Evolutionary conservation across 345 rosid genomes (phyloP), one percentile per base, ranked within the genome.

Genomic region (Pugionium cornutum): DNA sequence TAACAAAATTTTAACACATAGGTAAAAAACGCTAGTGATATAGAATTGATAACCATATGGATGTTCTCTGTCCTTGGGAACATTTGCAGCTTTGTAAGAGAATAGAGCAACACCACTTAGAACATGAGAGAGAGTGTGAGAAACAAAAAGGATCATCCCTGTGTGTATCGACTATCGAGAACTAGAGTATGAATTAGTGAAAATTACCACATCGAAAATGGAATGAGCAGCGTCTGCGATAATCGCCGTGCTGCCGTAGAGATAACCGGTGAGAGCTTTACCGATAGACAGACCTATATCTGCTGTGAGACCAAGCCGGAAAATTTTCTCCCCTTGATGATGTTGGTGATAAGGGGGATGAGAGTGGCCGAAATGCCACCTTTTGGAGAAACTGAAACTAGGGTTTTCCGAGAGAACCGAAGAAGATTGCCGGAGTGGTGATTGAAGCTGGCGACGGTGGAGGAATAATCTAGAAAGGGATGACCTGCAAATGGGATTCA

Each of bases 11-110:
- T 5, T 8, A 4, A 44, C 18, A 8, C 29, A 42, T 26, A 39
- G 5, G 30, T n/a, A 36, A 36, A 18, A 18, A 18, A 18, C 18
- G 18, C 18, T 18, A 18, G 2, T 36, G 40, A 7, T 36, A 36
- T 18, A 7, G 40, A 4, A 6, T 4, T 0, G 0, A 55, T 18
- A 18, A 92, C 98, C 98, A 79, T 89, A 92, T 30, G 98, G 98
- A 69, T 92, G 96, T 68, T 89, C 90, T 79, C 84, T 64, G 82
- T 89, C 98, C 77, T 80, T 89, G 37, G 98, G 97, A 80, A 83
- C 83, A 53, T 73, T 83, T 18, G 91, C 98, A 69, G 94, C 98
- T 83, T 81, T 86, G 76, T 78, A 89, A 26, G 96, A 88, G 78
- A 78, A 74, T 25, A 92, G 79, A 58, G 98, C 96, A 73, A 92